These are phyloP conservation scores for Arabis hirsuta DNA, from an alignment of 345 rosid genomes.

Conservation along the genomic window DNA sequence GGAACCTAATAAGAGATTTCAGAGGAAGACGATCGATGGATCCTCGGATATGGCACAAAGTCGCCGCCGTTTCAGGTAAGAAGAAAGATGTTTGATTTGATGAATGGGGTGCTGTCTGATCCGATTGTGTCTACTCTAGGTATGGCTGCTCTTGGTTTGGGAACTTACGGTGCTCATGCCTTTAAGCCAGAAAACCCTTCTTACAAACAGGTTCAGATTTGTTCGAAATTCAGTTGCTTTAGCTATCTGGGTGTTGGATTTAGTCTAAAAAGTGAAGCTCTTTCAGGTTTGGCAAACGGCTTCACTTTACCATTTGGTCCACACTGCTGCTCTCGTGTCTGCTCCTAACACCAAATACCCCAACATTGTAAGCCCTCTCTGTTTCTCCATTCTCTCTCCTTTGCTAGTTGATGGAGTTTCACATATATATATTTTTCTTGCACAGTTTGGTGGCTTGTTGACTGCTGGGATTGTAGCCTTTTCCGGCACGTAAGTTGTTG, in stretches of 20 bases:
- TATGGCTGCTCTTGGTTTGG: slow-evolving; percentile 85
- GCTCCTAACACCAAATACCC: slow-evolving; percentile 79
- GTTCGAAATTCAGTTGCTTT: not conserved
- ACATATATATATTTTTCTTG: slow-evolving; percentile 21
- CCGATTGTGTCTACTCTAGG: slow-evolving; percentile 50
- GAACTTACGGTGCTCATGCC: slow-evolving; percentile 84
- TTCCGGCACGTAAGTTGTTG: slow-evolving; percentile 85
- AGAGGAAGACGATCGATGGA: slow-evolving; percentile 55
- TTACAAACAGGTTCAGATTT: slow-evolving; percentile 67
- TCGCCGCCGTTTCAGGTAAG: slow-evolving; percentile 84
- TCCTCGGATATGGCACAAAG: slow-evolving; percentile 80
- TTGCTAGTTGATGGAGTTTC: slow-evolving; percentile 5
- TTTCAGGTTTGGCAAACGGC: slow-evolving; percentile 93
- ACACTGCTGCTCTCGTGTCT: slow-evolving; percentile 84
- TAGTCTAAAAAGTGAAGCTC: not conserved
- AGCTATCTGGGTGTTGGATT: not conserved
- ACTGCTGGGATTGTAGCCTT: slow-evolving; percentile 82
- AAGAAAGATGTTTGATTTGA: slow-evolving; percentile 18
- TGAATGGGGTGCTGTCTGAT: slow-evolving; percentile 8
- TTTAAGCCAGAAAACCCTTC: slow-evolving; percentile 80
- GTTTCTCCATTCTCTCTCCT: not conserved
- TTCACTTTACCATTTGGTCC: slow-evolving; percentile 88
- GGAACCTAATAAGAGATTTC: slow-evolving; percentile 28
- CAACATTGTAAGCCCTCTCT: slow-evolving; percentile 55
- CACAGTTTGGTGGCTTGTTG: slow-evolving; percentile 91